A percentile compares a stretch with the other conserved stretches of the same genome.
Conservation (phyloP, 1,139 yeast genomes). For the Kodamaea sp. region DNA sequence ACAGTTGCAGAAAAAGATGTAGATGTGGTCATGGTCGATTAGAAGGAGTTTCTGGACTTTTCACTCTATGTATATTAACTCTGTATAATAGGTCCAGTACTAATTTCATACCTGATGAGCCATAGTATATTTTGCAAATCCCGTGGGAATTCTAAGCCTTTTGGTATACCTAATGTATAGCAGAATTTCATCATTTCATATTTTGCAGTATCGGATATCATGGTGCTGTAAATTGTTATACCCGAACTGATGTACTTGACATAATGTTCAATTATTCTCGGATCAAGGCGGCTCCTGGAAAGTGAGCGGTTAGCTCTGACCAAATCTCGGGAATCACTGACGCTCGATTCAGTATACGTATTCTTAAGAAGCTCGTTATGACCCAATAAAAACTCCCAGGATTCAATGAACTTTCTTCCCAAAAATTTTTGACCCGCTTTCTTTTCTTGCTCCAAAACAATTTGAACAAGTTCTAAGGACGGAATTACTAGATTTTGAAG, state of each 20-base stretch:
- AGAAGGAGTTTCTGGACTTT: constrained; percentile 4
- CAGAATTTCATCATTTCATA: constrained; percentile 32
- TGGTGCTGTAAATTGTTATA: constrained; percentile 23
- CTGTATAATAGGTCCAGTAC: constrained; percentile 1
- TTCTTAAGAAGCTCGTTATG: constrained; percentile 16
- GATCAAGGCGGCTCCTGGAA: constrained; percentile 12
- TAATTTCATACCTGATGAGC: constrained; percentile 22
- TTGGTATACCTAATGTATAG: constrained; percentile 25
- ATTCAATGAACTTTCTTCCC: constrained; percentile 36
- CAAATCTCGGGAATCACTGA: neutral
- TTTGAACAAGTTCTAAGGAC: constrained; percentile 26
- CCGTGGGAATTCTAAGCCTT: constrained; percentile 19
- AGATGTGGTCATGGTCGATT: constrained; percentile 22
- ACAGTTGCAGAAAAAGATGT: constrained; percentile 6
- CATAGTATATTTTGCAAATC: constrained; percentile 35
- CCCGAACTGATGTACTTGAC: constrained; percentile 32
- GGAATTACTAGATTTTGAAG: constrained; percentile 17
- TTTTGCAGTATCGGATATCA: constrained; percentile 31
- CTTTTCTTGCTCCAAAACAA: constrained; percentile 32
- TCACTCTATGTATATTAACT: constrained; percentile 6
- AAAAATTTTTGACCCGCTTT: constrained; percentile 31
- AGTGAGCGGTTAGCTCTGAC: constrained; percentile 4
- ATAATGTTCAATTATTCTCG: constrained; percentile 17
- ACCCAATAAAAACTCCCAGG: constrained; percentile 33
- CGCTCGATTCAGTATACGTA: neutral